Conservation (phyloP, 495 filamentous ascomycete species). For the Polyplosphaeria fusca region DNA sequence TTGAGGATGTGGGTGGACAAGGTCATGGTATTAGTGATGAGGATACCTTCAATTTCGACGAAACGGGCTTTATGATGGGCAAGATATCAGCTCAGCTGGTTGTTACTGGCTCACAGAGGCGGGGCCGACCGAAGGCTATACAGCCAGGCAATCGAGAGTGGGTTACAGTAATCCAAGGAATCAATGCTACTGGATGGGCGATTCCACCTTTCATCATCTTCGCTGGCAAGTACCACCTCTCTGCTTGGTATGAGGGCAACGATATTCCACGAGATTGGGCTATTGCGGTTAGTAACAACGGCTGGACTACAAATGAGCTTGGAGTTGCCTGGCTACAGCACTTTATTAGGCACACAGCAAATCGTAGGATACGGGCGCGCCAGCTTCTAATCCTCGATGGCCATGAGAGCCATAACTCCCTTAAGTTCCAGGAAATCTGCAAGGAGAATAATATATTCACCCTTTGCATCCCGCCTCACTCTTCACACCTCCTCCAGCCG, state of each 20-base stretch:
- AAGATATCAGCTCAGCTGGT: not conserved
- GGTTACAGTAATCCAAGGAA: not conserved
- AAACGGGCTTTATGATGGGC: not conserved
- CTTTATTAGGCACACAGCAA: slow-evolving; percentile 20
- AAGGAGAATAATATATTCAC: slow-evolving; percentile 35
- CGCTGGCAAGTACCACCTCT: too few species aligned
- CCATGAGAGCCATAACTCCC: slow-evolving; percentile 28
- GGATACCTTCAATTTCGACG: too few species aligned
- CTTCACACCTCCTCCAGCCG: slow-evolving; percentile 14
- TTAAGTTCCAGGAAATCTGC: slow-evolving; percentile 35
- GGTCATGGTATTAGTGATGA: too few species aligned
- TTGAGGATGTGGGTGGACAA: too few species aligned
- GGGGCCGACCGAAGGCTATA: not conserved
- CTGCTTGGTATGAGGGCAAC: too few species aligned
- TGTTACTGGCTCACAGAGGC: not conserved
- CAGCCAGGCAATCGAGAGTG: too few species aligned
- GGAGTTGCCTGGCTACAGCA: slow-evolving; percentile 17
- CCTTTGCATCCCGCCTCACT: slow-evolving; percentile 28
- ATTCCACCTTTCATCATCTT: too few species aligned
- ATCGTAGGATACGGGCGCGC: slow-evolving; percentile 8
- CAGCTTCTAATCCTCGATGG: slow-evolving; percentile 40
- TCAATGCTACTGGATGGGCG: too few species aligned
- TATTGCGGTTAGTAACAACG: slow-evolving; percentile 18
- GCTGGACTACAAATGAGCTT: slow-evolving; percentile 28
- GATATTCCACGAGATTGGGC: slow-evolving; percentile 20